Evolutionary conservation across 2,329 filamentous ascomycete genomes (phyloP).

Genomic region (Sporothrix brunneoviolacea): DNA sequence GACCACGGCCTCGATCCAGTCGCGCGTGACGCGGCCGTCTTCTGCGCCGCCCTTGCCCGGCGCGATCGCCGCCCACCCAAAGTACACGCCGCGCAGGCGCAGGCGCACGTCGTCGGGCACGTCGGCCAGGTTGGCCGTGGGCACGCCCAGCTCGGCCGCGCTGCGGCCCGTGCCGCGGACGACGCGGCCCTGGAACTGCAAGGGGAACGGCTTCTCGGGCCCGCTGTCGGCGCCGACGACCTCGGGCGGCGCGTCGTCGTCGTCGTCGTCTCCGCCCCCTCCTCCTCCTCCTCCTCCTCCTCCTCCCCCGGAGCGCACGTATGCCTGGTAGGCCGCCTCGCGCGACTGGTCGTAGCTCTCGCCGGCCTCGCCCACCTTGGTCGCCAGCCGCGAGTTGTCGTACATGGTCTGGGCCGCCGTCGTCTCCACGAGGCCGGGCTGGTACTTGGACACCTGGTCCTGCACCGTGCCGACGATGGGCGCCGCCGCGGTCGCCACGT

Average conservation of each 20-base stretch:
- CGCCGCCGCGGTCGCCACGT: not conserved
- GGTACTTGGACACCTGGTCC: constrained; percentile 31
- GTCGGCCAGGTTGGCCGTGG: constrained; percentile 47
- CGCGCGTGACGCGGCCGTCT: constrained; percentile 27
- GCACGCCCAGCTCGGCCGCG: constrained; percentile 36
- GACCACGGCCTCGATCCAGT: constrained; percentile 56
- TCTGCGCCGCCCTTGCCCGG: not conserved
- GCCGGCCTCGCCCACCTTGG: constrained; percentile 29
- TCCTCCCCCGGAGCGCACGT: constrained; percentile 13
- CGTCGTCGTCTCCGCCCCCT: constrained; percentile 20
- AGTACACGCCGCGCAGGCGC: constrained; percentile 55
- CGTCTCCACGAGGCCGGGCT: constrained; percentile 30
- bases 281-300: not conserved
- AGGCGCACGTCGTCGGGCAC: constrained; percentile 47
- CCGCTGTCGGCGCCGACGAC: constrained; percentile 45
- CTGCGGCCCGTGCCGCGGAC: constrained; percentile 37
- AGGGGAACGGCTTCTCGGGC: constrained; percentile 46
- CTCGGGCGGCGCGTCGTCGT: constrained; percentile 26
- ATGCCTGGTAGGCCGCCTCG: constrained; percentile 30
- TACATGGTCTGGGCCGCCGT: constrained; percentile 37
- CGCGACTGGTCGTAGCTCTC: constrained; percentile 29
- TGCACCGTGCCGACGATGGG: constrained; percentile 36
- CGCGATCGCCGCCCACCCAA: constrained; percentile 53
- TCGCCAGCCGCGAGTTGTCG: constrained; percentile 26
- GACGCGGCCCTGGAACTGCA: constrained; percentile 44